Base-by-base conservation (phyloP, 768 basidiomycete species). In the Dioszegia crocea region DNA sequence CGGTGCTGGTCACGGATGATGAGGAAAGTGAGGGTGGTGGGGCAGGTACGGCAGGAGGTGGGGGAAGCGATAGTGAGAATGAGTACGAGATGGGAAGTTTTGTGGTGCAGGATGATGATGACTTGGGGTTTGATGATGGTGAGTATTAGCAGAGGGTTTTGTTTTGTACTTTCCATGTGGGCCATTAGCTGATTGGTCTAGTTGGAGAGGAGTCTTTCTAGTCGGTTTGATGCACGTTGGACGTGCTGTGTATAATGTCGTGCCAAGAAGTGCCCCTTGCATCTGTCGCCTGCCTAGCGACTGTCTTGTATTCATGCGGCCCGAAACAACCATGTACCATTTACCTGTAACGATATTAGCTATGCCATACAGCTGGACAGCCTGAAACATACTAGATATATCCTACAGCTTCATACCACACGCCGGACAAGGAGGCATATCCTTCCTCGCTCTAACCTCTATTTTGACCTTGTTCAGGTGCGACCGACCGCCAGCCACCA, bases 41-140 rank as follows among this genome's bases (percentile, higher is more conserved):
- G 9, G 39, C 39, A 26, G 24, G 41, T 14, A 27, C 12, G 19
- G 56, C 50, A 6, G 24, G 23, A 31, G 47, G 12, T 17, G 11
- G 24, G 29, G 30, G 47, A 19, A 48, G 27, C 12, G 44, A 44
- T 19, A 67, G 65, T 49, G 73, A 75, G 59, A 66, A 71, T 64
- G 71, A 69, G 45, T 70, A 73, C 59, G 63, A 68, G 52, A 30
- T 71, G 33, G 72, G 70, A 10, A 72, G 72, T 43, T 71, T 71
- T 60, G 70, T 69, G 41, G 64, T 59, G 11, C 49, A 61, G 31
- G 67, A 71, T 56, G 66, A 69, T 38, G 74, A 71, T 24, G 67
- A 72, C 33, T 60, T 70, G 43, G 49, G 53, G 36, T 65, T 61
- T 66, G 65, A 49, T 19, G 51, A 29, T 9, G 29, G 51, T 53